Base-by-base conservation (phyloP, 108 stramenopile genomes). In the Halocafeteria seosinensis region DNA sequence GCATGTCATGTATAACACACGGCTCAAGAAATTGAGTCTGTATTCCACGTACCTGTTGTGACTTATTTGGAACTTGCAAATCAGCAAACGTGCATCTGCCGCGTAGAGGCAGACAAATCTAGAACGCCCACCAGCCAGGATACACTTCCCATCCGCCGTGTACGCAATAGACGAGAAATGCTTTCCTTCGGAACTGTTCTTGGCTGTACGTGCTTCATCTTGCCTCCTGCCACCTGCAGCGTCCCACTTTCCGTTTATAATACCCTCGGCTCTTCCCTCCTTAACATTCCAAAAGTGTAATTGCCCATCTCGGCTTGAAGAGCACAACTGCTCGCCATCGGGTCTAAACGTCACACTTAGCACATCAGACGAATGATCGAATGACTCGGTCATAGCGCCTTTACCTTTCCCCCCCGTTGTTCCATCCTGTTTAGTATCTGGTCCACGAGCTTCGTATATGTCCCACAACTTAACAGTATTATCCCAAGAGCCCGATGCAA, bases 41-140 rank as follows among this genome's bases (percentile, higher is more conserved):
- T 65, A 77, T 9, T 73, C 78, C 38, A 73, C 34, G 1, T 47
- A 50, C 29, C 94, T 74, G 71, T 93, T 94, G 77, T 93, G 91
- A 11, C 87, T 87, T n/a, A 99, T 78, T 77, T 94, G 93, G 68
- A 94, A 99, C 73, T 99, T 99, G 60, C 92, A 91, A 67, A 99
- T 65, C 12, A 99, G 75, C 11, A 94, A 84, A 64, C 88, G 85
- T 50, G 85, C 83, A 3, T 84, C 88, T 35, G 85, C 75, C 64
- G 88, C 88, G 79, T 96, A 99, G 63, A 96, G 89, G 72, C 98
- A 99, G 31, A 95, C 88, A 70, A 85, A 95, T 70, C 92, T 95
- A 67, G 88, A 88, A 67, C 90, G 88, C 1, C 98, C 95, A 50
- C 95, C 98, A 5, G 92, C 94, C 26, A 99, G 61, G 1, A 99